Evolutionary conservation across 805 yeast species (phyloP).

Genomic region (Yarrowia bubula): DNA sequence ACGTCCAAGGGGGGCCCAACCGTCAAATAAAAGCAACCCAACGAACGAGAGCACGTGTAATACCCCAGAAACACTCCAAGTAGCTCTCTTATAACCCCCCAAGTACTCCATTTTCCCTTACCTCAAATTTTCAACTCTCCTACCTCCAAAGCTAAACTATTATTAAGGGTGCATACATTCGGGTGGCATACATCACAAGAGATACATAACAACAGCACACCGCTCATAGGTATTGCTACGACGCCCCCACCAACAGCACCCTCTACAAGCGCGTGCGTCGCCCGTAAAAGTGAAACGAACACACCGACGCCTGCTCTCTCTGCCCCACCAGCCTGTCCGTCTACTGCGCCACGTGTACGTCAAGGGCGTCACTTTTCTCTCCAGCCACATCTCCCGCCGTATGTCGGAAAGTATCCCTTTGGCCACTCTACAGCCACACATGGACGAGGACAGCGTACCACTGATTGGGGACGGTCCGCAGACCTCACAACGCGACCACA

Average conservation of each 20-base stretch:
- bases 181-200: no score
- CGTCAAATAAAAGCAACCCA: no score
- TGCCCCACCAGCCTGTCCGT: constrained; percentile 25
- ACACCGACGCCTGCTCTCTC: constrained; percentile 4
- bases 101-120: no score
- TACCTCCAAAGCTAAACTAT: no score
- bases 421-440: constrained; percentile 26
- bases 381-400: not conserved
- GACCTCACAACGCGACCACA: not conserved
- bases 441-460: constrained; percentile 31
- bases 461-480: constrained; percentile 28
- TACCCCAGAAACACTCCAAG: no score
- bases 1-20: no score
- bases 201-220: not conserved
- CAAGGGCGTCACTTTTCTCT: constrained; percentile 25
- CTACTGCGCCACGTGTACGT: constrained; percentile 26
- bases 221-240: not conserved
- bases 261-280: not conserved
- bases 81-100: no score
- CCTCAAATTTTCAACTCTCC: no score
- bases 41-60: no score
- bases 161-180: no score
- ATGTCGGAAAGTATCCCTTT: constrained; percentile 26
- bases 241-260: not conserved
- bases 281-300: not conserved